Evolutionary conservation across 2,329 filamentous ascomycete species (phyloP), one percentile per base, ranked within the genome.

Genomic region (Botrytis sinoallii): DNA sequence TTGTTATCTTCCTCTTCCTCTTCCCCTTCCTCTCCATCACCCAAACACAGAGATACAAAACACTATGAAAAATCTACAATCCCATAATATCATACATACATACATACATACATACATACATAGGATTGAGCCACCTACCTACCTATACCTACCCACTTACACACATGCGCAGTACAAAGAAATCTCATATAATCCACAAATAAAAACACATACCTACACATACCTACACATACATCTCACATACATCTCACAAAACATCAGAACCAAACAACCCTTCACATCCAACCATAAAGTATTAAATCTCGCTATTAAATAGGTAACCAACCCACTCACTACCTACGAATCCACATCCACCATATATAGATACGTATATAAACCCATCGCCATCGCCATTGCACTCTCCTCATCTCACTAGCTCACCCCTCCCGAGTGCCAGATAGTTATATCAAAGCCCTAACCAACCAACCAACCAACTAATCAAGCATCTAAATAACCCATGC

Each of bases 281-380:
- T 29, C 52, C 29, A 25, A n/a, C 16, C 42, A 48, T 25, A 12
- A 32, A 48, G 63, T 66, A 63, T 42, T 38, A 66, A 10, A 35
- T 46, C 63, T 65, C 42, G 48, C 42, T 48, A 48, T 66, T 66
- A 66, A 35, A 48, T 66, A 12, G 63, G 42, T 48, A 66, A 66
- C 25, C 42, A 29, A 57, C 7, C 52, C 29, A 48, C 46, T 48
- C 46, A 25, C 63, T 16, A 46, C 42, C 63, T 25, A 35, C 5
- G 14, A 18, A 44, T 44, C 16, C 52, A 3, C 42, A 48, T 25
- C 29, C 42, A 48, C 42, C 25, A 66, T 63, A 63, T 61, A 18
- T 55, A 57, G n/a, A 29, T 38, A 61, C 29, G 29, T 65, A 65
- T 66, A 66, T 48, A 48, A 48, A 48, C 10, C 29, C 29, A 48